Evolutionary conservation across 1,284 basidiomycete species (phyloP), one percentile per base, ranked within the genome.

Genomic region (Violaceomyces palustris): DNA sequence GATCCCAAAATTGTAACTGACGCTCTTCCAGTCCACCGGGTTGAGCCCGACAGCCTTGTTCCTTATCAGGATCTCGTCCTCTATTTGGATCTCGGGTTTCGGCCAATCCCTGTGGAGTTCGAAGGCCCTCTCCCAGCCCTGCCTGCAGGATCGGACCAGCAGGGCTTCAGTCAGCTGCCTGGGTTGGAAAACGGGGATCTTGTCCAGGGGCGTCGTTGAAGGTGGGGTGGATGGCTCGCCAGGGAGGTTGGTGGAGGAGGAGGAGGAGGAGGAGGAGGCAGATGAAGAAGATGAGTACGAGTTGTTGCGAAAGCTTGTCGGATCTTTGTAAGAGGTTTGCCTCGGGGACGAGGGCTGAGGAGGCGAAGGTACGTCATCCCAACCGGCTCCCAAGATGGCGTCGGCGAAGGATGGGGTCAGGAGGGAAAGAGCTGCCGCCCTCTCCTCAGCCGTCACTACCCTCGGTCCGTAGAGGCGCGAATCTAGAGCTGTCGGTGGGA

Each of bases 1-100:
- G 33, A 67, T 66, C 28, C 66, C 66, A 55, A 68, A 68, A 34
- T 57, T 54, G 50, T 47, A 68, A 28, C 48, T 49, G 17, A 68
- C 50, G 11, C 34, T 42, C 35, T 68, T 66, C 43, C 51, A 66
- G 55, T 68, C 64, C 11, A 68, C 64, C 0, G 64, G 66, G 38
- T 68, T 68, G 2, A 68, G 41, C 6, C 66, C 66, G 4, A 66
- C 59, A 3, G 48, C 45, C 19, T 41, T 29, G 41, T 60, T 60
- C 15, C 47, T 42, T 28, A 68, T 42, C 12, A 68, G 36, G 7
- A 62, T 31, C 26, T 66, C 55, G 33, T 58, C 42, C 4, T 42
- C 27, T 11, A 26, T 10, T 2, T 21, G 11, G 14, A 50, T 42
- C 2, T 5, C 7, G 2, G 56, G 56, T 7, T 41, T 8, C 1